Evolutionary conservation across 345 rosid species (phyloP), one percentile per base, ranked within the genome.

Genomic region (Streptanthus diversifolius): DNA sequence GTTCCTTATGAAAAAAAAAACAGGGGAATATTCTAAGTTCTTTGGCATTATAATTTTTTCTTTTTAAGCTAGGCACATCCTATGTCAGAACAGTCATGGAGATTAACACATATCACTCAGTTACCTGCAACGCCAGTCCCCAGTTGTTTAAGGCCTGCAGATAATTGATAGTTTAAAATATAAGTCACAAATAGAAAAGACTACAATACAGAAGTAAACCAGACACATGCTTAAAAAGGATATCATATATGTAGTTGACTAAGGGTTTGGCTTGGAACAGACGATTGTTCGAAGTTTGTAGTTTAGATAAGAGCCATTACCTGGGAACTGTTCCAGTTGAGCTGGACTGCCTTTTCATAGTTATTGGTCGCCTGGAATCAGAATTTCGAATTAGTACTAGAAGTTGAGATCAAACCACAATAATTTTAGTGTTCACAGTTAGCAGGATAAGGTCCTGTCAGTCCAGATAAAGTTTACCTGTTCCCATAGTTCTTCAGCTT

Each of bases 281-380:
- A 66, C 13, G 21, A 29, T 36, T 33, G 25, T 19, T 8, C 21
- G 61, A 76, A 70, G 22, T 18, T 77, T 49, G 13, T 24, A 63
- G 6, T 39, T 41, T 53, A 71, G 39, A 80, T 18, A 49, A 62
- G 66, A 27, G 44, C 8, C 44, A 44, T 1, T 75, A 88, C 97
- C 98, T 92, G 98, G 67, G 98, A 97, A 83, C 98, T 95, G 71
- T 92, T 95, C 99, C 99, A 92, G 74, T 92, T 90, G 54, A 95
- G 97, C 74, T 90, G 87, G 72, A 95, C 97, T 35, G 99, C 99
- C 71, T 86, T 90, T 81, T 87, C 98, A 84, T 95, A 92, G 80
- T 95, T 95, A 63, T 83, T 85, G 45, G 96, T 90, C 8, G 99
- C 98, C 99, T 93, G 90, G 71, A 78, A 82, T 41, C 68, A 65